Conservation (phyloP, 805 yeast species). For the Brettanomyces naardenensis region DNA sequence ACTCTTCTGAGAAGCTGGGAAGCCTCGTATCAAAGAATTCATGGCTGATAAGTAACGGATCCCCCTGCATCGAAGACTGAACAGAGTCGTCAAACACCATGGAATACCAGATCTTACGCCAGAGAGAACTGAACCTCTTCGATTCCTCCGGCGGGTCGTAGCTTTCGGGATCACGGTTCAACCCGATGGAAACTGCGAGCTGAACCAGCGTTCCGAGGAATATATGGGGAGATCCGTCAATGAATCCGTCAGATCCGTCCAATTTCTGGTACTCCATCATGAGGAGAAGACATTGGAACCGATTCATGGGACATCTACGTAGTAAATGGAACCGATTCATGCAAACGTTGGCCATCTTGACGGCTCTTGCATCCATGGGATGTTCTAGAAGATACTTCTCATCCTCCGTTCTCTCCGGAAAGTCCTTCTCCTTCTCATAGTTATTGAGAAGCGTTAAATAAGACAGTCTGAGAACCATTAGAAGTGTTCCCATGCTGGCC, state of each 20-base stretch:
- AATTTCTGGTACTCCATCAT: conserved; percentile 41
- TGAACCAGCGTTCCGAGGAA: conserved; percentile 51
- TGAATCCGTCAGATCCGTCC: conserved; percentile 45
- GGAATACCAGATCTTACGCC: conserved; percentile 54
- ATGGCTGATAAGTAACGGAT: conserved; percentile 32
- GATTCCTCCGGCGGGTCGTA: conserved; percentile 21
- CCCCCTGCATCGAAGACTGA: conserved; percentile 41
- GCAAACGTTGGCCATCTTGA: conserved; percentile 44
- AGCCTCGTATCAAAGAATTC: conserved; percentile 42
- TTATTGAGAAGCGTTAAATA: conserved; percentile 13
- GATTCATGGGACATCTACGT: conserved; percentile 38
- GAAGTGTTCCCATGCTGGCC: conserved; percentile 37
- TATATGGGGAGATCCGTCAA: conserved; percentile 51
- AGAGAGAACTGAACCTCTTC: conserved; percentile 31
- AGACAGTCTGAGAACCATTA: conserved; percentile 35
- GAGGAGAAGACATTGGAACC: conserved; percentile 46
- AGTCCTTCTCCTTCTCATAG: background rate
- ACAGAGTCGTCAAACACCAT: conserved; percentile 38
- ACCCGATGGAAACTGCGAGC: conserved; percentile 59
- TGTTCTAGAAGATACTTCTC: background rate
- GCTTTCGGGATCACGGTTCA: conserved; percentile 58
- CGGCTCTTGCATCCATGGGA: background rate
- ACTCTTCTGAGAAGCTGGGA: conserved; percentile 32
- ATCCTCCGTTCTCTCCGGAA: background rate
- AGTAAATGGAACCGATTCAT: conserved; percentile 45